phyloP scores from a whole-genome alignment of 345 rosid species.

The Trapa bicornis region DNA sequence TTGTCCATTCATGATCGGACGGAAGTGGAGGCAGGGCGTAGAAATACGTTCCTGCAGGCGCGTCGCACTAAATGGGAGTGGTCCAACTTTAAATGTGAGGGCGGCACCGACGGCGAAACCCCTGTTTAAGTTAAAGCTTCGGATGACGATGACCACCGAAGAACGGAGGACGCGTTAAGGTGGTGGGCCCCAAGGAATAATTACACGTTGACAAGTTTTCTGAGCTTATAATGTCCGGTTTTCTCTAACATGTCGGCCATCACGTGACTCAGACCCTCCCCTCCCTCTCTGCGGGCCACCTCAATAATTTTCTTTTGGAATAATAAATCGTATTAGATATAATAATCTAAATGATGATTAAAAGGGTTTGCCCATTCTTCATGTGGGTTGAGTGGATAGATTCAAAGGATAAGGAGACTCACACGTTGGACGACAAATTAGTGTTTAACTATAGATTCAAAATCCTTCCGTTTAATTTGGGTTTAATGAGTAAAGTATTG shows the following conservation, averaged over 20 bases:
- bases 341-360: too few relatives aligned
- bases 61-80: not conserved
- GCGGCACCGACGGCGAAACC: conserved; percentile 51
- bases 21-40: conserved; percentile 2
- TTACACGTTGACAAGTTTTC: conserved; percentile 43
- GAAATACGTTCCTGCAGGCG: conserved; percentile 8
- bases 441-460: too few relatives aligned
- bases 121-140: not conserved
- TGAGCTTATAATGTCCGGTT: conserved; percentile 26
- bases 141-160: conserved; percentile 15
- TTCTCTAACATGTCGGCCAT: conserved; percentile 26
- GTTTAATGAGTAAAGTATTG: too few relatives aligned
- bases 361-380: too few relatives aligned
- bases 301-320: too few relatives aligned
- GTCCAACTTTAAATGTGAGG: conserved; percentile 9
- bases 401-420: too few relatives aligned
- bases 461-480: too few relatives aligned
- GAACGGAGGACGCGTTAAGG: conserved; percentile 20
- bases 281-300: not conserved
- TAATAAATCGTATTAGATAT: too few relatives aligned
- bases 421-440: too few relatives aligned
- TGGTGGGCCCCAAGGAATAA: conserved; percentile 14
- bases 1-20: conserved; percentile 2
- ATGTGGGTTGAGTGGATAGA: too few relatives aligned
- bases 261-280: conserved; percentile 44